Conservation (phyloP, 179 eudicot species). For the Silene noctiflora region DNA sequence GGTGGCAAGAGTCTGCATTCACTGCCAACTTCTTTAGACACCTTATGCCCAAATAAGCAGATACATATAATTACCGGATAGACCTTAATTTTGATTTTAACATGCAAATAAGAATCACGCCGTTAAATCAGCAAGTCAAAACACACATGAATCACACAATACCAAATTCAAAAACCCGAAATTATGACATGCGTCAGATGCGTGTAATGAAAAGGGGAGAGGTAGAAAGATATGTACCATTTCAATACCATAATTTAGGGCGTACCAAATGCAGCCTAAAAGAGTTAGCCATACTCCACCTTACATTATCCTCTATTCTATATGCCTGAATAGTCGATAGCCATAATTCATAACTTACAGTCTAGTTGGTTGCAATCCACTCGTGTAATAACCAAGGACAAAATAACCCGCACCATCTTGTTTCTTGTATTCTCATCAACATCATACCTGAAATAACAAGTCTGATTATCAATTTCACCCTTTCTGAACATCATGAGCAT, state of each 20-base stretch:
- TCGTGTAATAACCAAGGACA: neutral
- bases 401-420: neutral
- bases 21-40: neutral
- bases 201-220: neutral
- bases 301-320: neutral
- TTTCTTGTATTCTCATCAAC: neutral
- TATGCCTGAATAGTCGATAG: neutral
- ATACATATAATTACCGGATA: no score
- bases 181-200: no score
- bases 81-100: neutral
- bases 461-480: neutral
- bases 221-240: neutral
- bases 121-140: neutral
- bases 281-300: neutral
- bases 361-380: constrained; percentile 7
- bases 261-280: constrained; percentile 10
- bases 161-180: neutral
- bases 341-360: constrained; percentile 1
- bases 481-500: neutral
- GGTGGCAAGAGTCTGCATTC: no score
- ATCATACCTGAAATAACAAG: constrained; percentile 4
- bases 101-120: neutral
- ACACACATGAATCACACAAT: neutral
- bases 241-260: constrained; percentile 3
- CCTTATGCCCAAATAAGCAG: neutral